These are phyloP conservation scores for Aureobasidium sp. DNA, from an alignment of 2,329 filamentous ascomycete genomes.

Conservation along the genomic window DNA sequence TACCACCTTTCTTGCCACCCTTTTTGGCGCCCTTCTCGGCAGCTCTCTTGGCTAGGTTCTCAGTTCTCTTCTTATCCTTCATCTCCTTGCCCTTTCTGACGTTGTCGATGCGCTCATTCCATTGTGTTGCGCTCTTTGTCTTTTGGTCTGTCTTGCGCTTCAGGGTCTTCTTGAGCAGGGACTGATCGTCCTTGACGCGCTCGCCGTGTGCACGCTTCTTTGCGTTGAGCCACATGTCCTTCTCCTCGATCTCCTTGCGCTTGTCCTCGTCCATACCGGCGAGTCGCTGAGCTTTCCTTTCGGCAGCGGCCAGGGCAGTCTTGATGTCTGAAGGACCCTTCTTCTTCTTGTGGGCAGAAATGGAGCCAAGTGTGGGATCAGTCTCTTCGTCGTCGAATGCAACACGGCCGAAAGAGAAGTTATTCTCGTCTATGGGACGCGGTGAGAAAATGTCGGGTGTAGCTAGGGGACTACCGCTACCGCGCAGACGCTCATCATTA, in stretches of 20 bases:
- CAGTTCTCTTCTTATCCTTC: constrained; percentile 42
- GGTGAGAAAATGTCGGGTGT: constrained; percentile 37
- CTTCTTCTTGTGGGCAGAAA: constrained; percentile 58
- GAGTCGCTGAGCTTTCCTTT: constrained; percentile 78
- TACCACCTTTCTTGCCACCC: constrained; percentile 61
- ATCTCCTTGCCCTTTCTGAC: constrained; percentile 39
- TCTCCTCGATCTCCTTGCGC: constrained; percentile 79
- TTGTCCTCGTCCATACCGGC: constrained; percentile 68
- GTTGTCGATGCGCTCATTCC: constrained; percentile 42
- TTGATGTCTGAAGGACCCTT: constrained; percentile 79
- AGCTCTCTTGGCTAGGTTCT: constrained; percentile 58
- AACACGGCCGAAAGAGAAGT: constrained; percentile 86
- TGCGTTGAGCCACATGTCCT: constrained; percentile 88
- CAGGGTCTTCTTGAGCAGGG: constrained; percentile 82
- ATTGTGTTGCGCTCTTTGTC: constrained; percentile 86
- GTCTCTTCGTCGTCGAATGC: constrained; percentile 82
- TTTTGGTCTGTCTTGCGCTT: constrained; percentile 88
- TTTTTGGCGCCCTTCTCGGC: constrained; percentile 68
- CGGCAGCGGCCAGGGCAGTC: constrained; percentile 73
- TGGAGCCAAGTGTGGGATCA: constrained; percentile 56
- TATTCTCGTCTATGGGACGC: constrained; percentile 41
- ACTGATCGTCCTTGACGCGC: constrained; percentile 77
- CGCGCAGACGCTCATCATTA: constrained; percentile 47
- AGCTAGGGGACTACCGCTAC: constrained; percentile 48
- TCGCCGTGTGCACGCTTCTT: constrained; percentile 84